Conservation (phyloP, 164 flowering plant species). For the Macadamia tetraphylla region DNA sequence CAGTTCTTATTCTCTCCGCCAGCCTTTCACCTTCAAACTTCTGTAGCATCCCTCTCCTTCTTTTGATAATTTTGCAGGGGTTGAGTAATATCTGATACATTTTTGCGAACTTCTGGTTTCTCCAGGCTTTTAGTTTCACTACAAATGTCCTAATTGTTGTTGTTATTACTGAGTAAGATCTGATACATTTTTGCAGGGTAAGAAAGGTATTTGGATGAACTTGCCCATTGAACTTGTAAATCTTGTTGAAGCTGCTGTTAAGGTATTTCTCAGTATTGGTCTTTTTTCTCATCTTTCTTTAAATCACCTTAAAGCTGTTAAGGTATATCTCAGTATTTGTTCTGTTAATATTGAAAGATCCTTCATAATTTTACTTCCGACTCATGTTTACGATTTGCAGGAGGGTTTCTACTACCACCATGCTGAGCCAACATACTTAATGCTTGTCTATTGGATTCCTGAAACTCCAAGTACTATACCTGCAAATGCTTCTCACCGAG, state of each 20-base stretch:
- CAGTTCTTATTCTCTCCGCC: too few relatives aligned
- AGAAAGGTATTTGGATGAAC: conserved; percentile 45
- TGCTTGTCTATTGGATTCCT: conserved; percentile 53
- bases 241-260: conserved; percentile 38
- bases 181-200: conserved; percentile 26
- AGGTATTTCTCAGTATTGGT: conserved; percentile 20
- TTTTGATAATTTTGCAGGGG: too few relatives aligned
- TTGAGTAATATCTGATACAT: too few relatives aligned
- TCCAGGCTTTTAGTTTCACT: too few relatives aligned
- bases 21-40: too few relatives aligned
- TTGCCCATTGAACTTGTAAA: conserved; percentile 36
- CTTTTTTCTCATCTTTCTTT: not conserved
- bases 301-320: not conserved
- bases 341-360: not conserved
- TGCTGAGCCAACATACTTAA: conserved; percentile 41
- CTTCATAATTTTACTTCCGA: not conserved
- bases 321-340: not conserved
- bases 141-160: too few relatives aligned
- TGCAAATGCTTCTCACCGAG: conserved; percentile 44
- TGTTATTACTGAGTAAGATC: not conserved
- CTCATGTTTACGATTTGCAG: conserved; percentile 16
- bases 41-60: too few relatives aligned
- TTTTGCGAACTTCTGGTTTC: too few relatives aligned
- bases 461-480: conserved; percentile 32
- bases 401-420: conserved; percentile 50